Percentiles rank a stretch among this genome's conserved stretches.
Conservation (phyloP, 345 rosid species). For the Salix suchowensis region DNA sequence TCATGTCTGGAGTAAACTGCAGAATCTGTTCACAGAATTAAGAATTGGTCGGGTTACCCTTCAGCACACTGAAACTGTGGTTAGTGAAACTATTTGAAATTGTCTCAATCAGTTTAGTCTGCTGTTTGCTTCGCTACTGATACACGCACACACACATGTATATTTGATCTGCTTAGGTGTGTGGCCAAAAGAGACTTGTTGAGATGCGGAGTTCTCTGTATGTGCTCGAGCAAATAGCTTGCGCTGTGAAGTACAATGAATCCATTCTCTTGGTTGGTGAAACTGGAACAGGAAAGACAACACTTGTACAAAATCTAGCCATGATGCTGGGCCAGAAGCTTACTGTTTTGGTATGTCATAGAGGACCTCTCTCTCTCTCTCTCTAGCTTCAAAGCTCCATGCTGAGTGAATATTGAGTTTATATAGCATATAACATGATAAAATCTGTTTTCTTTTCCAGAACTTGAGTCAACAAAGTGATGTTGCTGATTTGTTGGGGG, state of each 20-base stretch:
- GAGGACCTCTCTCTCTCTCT: neutral
- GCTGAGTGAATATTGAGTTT: neutral
- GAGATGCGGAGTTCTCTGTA: constrained; percentile 67
- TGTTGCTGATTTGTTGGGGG: constrained; percentile 87
- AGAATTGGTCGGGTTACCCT: constrained; percentile 76
- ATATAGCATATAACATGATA: neutral
- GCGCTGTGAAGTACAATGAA: constrained; percentile 76
- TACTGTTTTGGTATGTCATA: constrained; percentile 70
- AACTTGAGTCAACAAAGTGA: constrained; percentile 98
- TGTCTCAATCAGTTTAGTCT: constrained; percentile 15
- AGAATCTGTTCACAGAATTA: constrained; percentile 46
- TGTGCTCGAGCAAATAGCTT: constrained; percentile 77
- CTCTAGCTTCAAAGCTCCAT: neutral
- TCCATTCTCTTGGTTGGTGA: constrained; percentile 97
- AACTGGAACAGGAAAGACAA: constrained; percentile 99
- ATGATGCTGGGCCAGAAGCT: constrained; percentile 75
- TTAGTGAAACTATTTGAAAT: constrained; percentile 30
- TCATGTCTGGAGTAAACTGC: constrained; percentile 34
- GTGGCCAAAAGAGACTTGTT: constrained; percentile 54
- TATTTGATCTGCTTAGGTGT: constrained; percentile 40
- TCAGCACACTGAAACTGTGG: constrained; percentile 43
- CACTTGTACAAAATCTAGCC: constrained; percentile 87
- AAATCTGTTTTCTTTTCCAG: constrained; percentile 37
- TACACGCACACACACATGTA: neutral
- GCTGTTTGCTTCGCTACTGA: constrained; percentile 11